These are phyloP conservation scores for Lactarius pseudohatsudake DNA, from an alignment of 768 basidiomycete species.

Conservation along the genomic window DNA sequence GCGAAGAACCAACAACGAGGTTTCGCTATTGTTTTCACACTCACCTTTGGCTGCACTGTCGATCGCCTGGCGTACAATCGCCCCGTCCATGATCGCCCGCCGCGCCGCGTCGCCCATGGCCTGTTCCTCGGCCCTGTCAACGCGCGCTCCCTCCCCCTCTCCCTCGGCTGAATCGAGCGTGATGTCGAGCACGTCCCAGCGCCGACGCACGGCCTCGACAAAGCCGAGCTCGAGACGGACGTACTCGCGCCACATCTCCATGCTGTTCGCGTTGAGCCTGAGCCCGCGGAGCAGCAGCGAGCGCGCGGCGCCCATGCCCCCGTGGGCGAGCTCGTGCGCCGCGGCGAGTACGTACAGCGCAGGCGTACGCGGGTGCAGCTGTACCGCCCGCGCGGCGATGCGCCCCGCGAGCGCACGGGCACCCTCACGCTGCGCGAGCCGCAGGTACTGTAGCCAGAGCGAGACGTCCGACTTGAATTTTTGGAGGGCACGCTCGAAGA, in stretches of 20 bases:
- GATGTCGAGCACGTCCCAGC: slow-evolving; percentile 83
- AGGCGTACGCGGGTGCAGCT: slow-evolving; percentile 79
- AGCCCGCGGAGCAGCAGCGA: slow-evolving; percentile 83
- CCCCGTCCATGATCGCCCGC: slow-evolving; percentile 70
- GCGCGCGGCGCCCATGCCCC: slow-evolving; percentile 76
- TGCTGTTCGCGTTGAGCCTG: slow-evolving; percentile 68
- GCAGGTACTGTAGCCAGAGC: slow-evolving; percentile 87
- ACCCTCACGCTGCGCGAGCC: slow-evolving; percentile 76
- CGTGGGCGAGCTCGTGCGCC: slow-evolving; percentile 73
- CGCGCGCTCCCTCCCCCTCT: slow-evolving; percentile 30
- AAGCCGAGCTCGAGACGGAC: slow-evolving; percentile 88
- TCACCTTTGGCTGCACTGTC: slow-evolving; percentile 71
- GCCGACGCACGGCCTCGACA: slow-evolving; percentile 71
- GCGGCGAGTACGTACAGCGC: slow-evolving; percentile 83
- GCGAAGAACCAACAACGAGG: too few relatives aligned
- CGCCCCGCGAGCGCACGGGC: slow-evolving; percentile 78
- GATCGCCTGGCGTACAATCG: slow-evolving; percentile 77
- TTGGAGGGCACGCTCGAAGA: slow-evolving; percentile 86
- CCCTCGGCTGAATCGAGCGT: slow-evolving; percentile 33
- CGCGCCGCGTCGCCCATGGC: slow-evolving; percentile 57
- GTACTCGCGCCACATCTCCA: slow-evolving; percentile 86
- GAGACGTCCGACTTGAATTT: slow-evolving; percentile 87
- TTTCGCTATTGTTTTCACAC: slow-evolving; percentile 20
- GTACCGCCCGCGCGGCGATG: slow-evolving; percentile 84
- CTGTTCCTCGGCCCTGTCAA: slow-evolving; percentile 40